phyloP scores from a whole-genome alignment of 2,329 filamentous ascomycete genomes.

The Fusarium xyrophilum region DNA sequence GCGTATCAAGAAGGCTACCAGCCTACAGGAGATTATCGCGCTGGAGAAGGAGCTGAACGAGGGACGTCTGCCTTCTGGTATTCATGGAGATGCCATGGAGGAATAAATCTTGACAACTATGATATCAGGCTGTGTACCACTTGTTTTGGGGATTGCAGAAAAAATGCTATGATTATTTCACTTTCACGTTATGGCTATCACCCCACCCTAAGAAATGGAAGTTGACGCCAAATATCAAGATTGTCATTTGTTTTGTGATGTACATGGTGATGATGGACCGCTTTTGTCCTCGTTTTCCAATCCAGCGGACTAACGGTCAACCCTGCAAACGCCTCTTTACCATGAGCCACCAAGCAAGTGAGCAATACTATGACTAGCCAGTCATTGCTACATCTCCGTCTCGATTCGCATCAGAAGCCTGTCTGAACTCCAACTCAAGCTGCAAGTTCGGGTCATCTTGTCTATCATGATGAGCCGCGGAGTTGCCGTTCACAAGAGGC shows the following conservation, averaged over 20 bases:
- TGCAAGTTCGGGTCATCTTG: conserved; percentile 59
- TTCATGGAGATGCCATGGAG: conserved; percentile 66
- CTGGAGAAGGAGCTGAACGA: conserved; percentile 93
- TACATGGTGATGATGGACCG: background rate
- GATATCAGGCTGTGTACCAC: conserved; percentile 5
- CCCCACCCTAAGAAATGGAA: background rate
- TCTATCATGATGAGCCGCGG: conserved; percentile 37
- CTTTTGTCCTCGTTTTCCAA: background rate
- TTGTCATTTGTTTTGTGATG: background rate
- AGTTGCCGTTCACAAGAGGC: conserved; percentile 43
- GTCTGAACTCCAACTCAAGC: conserved; percentile 62
- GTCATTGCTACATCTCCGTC: conserved; percentile 68
- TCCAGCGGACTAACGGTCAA: background rate
- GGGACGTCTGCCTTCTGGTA: conserved; percentile 78
- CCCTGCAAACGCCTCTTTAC: background rate
- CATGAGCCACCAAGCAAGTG: background rate
- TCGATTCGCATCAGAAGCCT: conserved; percentile 48
- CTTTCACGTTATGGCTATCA: conserved; percentile 21
- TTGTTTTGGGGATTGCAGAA: conserved; percentile 15
- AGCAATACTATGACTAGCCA: conserved; percentile 49
- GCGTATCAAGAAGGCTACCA: conserved; percentile 87
- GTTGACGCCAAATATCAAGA: background rate
- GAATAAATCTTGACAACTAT: conserved; percentile 51
- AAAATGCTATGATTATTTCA: conserved; percentile 24
- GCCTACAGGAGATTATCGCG: conserved; percentile 85